Base-by-base conservation (phyloP, 345 rosid genomes). In the Salix viminalis region DNA sequence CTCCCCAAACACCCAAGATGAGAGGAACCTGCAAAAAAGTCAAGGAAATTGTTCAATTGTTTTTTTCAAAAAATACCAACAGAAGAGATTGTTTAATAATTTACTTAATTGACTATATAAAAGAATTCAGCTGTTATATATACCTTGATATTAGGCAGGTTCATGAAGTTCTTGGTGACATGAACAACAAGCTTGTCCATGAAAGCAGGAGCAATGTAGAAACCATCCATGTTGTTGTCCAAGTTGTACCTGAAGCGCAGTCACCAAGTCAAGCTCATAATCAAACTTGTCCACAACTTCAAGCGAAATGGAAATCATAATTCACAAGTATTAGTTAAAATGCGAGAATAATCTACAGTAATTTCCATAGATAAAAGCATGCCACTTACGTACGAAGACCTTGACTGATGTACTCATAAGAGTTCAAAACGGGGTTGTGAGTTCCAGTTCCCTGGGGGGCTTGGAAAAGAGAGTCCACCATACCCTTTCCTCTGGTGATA, bases 1-100 rank as follows among this genome's bases (percentile, higher is more conserved):
- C 99, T 91, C 98, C 99, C 99, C 99, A 96, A 1, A 96, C 71
- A 84, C 99, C 99, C 87, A 96, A 89, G 74, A 96, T 96, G 72
- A 96, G 92, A 73, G 99, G 98, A 88, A 95, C 80, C 99, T 95
- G 77, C 42, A 30, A 54, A 13, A 10, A 58, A 65, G 30, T 28
- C 26, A n/a, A 6, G 23, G 28, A 15, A 39, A 36, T 4, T 36
- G 30, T 12, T 74, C 13, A 23, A 2, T 3, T 56, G 21, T 8
- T 21, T 2, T 56, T 10, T 58, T 23, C 62, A n/a, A 44, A 23
- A 58, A n/a, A n/a, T 58, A 58, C 62, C 62, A 23, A 58, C 8
- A 23, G 14, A 58, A 58, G 28, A n/a, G 14, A 23, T 58, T 52
- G 10, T 58, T n/a, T n/a, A 58, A 58, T 58, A 58, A 58, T 58